phyloP scores from a whole-genome alignment of 2,329 filamentous ascomycete species.

The Fusarium papillatum region DNA sequence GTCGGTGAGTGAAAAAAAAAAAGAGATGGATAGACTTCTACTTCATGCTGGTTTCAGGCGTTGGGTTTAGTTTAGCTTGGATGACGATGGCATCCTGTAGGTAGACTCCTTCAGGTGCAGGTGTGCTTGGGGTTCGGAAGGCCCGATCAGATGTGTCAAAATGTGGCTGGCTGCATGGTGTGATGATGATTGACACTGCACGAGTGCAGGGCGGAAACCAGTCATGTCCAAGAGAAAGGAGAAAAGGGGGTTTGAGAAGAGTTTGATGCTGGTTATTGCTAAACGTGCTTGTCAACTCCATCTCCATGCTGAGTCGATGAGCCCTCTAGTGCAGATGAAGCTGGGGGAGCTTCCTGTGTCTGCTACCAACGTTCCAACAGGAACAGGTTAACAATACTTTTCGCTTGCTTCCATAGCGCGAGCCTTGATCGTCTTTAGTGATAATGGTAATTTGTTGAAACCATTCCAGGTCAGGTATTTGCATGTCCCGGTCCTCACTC shows the following conservation, averaged over 20 bases:
- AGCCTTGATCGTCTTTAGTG: background rate
- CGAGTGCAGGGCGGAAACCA: background rate
- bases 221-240: background rate
- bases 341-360: background rate
- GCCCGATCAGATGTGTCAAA: background rate
- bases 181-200: slow-evolving; percentile 1
- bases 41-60: slow-evolving; percentile 31
- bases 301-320: background rate
- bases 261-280: background rate
- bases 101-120: background rate
- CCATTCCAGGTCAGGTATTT: background rate
- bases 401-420: background rate
- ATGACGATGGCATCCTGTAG: background rate
- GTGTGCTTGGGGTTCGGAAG: background rate
- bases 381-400: background rate
- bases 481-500: background rate
- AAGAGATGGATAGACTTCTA: background rate
- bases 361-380: background rate
- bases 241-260: background rate
- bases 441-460: background rate
- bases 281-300: background rate
- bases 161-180: slow-evolving; percentile 11
- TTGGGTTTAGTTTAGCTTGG: background rate
- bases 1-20: slow-evolving; percentile 14
- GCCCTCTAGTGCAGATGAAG: background rate